These are phyloP conservation scores for Haematococcus lacustris DNA, from an alignment of 139 green algal species.

Conservation along the genomic window DNA sequence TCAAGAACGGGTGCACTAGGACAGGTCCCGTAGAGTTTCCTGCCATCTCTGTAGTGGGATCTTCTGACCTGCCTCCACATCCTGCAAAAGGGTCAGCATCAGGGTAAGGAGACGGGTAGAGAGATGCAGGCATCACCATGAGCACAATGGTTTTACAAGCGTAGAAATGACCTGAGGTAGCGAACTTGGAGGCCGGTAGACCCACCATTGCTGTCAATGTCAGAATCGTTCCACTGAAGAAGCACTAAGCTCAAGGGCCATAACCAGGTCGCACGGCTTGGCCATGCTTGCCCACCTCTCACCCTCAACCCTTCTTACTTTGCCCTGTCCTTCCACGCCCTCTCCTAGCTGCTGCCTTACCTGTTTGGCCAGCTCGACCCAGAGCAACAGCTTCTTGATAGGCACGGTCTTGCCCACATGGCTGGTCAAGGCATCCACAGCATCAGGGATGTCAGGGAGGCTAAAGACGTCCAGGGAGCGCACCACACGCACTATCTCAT, in stretches of 20 bases:
- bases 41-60: constrained; percentile 47
- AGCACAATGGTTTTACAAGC: not conserved
- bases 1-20: constrained; percentile 4
- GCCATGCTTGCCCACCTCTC: not conserved
- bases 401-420: constrained; percentile 51
- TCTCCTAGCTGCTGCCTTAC: constrained; percentile 4
- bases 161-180: not conserved
- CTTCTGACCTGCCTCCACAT: constrained; percentile 15
- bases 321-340: not conserved
- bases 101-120: not conserved
- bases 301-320: not conserved
- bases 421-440: constrained; percentile 34
- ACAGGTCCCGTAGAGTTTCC: constrained; percentile 50
- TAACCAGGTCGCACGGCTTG: not conserved
- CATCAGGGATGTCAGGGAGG: constrained; percentile 32
- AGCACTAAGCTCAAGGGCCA: not conserved
- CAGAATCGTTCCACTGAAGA: not conserved
- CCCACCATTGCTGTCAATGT: not conserved
- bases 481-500: constrained; percentile 71
- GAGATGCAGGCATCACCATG: not conserved
- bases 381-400: constrained; percentile 94
- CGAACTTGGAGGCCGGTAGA: not conserved
- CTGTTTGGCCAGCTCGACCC: constrained; percentile 89
- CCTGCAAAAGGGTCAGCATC: constrained; percentile 1
- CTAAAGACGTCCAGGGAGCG: constrained; percentile 55